A percentile compares a stretch with the other conserved stretches of the same genome.
These are phyloP conservation scores for Coccinonectria pachysandricola DNA, from an alignment of 2,329 filamentous ascomycete genomes.

Conservation along the genomic window DNA sequence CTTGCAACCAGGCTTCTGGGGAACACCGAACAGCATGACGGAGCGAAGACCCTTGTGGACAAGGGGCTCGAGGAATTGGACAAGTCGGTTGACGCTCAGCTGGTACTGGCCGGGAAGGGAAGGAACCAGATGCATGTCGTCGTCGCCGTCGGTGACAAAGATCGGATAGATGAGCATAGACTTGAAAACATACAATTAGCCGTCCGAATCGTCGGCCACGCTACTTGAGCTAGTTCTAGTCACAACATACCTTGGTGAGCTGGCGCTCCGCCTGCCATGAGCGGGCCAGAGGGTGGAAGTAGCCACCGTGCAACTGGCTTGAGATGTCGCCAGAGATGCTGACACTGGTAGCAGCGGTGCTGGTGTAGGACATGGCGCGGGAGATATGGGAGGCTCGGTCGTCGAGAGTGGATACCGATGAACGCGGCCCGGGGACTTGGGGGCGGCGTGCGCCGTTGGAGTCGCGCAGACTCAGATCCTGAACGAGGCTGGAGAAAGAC, in stretches of 20 bases:
- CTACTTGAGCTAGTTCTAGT: background rate
- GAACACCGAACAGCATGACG: constrained; percentile 93
- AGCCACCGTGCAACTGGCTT: constrained; percentile 74
- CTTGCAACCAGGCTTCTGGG: constrained; percentile 69
- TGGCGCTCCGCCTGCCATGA: constrained; percentile 79
- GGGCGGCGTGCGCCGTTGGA: constrained; percentile 36
- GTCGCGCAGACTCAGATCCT: constrained; percentile 53
- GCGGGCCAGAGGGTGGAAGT: constrained; percentile 68
- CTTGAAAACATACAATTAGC: constrained; percentile 33
- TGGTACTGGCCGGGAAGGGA: constrained; percentile 87
- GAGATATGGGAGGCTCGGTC: constrained; percentile 52
- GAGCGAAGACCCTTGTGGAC: constrained; percentile 83
- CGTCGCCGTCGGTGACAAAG: constrained; percentile 88
- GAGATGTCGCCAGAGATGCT: constrained; percentile 67
- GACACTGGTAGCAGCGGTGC: constrained; percentile 57
- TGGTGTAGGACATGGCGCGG: constrained; percentile 54
- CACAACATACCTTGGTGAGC: constrained; percentile 61
- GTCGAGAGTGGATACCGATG: constrained; percentile 46
- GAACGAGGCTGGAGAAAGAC: constrained; percentile 60
- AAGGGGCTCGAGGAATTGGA: constrained; percentile 76
- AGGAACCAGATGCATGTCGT: constrained; percentile 83
- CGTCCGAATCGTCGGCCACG: background rate
- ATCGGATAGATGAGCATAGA: constrained; percentile 98
- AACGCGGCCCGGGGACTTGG: constrained; percentile 26
- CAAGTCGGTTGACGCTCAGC: constrained; percentile 74